Base-by-base conservation (phyloP, 495 filamentous ascomycete species). In the Sordaria brevicollis region DNA sequence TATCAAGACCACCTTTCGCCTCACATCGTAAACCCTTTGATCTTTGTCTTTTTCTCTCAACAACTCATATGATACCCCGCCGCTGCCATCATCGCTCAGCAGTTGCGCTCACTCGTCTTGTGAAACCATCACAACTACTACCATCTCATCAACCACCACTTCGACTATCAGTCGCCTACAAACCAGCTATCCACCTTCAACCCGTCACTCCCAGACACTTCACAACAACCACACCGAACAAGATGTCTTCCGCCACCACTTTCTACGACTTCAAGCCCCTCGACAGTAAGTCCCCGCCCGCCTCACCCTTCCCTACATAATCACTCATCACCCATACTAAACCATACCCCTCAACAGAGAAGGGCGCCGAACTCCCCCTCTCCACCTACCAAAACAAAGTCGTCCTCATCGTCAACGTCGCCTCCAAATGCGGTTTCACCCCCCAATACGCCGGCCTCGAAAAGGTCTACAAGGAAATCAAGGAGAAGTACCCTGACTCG, bases 381-480 rank as follows among this genome's bases (percentile, higher is more conserved):
- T 73, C 81, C 72, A 76, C 85, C 35, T 89, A 93, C 80, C 85
- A 91, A 71, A 92, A 91, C 84, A 97, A 97, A 79, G 94, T 97
- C 79, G 88, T 98, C 71, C 91, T 99, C 49, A 80, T 96, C 74
- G 95, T 98, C 81, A 99, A 99, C 87, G 96, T 93, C n/a, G 95
- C 95, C 71, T 96, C 92, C 77, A 97, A 97, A 85, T 99, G 95
- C 84, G 95, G 96, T 78, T 98, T 97, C 88, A 97, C 95, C 10
- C 91, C 91, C n/a, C 95, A 99, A 82, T 98, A 94, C 79, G 87
- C 87, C 67, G 92, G 91, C 17, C 92, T 99, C 36, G 93, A 99
- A 85, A 89, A 86, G 70, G 83, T 99, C 71, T 97, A 97, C 86
- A 89, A 97, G 81, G 83, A 86, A 57, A 76, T 97, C 77, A 87